These are phyloP conservation scores for Oryza coarctata DNA, from an alignment of 176 grass and related monocot genomes.

Conservation along the genomic window DNA sequence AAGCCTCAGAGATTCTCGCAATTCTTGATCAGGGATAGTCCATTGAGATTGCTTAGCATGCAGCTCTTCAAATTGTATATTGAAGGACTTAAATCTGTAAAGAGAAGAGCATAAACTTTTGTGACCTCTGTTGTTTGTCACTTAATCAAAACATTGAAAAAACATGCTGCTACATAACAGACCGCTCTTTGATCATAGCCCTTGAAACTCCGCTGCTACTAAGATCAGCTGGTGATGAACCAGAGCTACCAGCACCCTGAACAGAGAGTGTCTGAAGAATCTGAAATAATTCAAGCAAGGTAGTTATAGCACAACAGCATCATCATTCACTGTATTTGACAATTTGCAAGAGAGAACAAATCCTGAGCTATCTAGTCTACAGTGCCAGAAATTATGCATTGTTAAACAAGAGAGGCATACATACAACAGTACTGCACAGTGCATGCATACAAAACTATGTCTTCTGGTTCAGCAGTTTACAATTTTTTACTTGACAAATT, in stretches of 20 bases:
- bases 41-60: conserved; percentile 72
- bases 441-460: not conserved
- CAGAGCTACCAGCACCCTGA: conserved; percentile 41
- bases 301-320: conserved; percentile 32
- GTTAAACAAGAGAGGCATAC: not conserved
- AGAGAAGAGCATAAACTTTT: conserved; percentile 8
- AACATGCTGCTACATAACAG: not conserved
- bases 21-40: conserved; percentile 73
- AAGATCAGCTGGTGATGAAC: conserved; percentile 52
- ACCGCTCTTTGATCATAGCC: conserved; percentile 71
- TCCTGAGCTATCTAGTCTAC: conserved; percentile 3
- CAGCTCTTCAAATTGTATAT: conserved; percentile 74
- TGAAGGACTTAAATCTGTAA: conserved; percentile 70
- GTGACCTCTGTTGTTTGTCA: not conserved
- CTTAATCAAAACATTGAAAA: not conserved
- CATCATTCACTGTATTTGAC: conserved; percentile 7
- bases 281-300: conserved; percentile 39
- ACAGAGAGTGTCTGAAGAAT: conserved; percentile 72
- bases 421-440: conserved; percentile 4
- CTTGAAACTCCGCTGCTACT: conserved; percentile 67
- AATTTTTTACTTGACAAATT: conserved; percentile 25
- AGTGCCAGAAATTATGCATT: not conserved
- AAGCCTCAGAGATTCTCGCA: conserved; percentile 74
- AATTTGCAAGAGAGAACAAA: not conserved
- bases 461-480: conserved; percentile 3